Evolutionary conservation across 306 rosid species (phyloP).

Genomic region (Astragalus membranaceus): DNA sequence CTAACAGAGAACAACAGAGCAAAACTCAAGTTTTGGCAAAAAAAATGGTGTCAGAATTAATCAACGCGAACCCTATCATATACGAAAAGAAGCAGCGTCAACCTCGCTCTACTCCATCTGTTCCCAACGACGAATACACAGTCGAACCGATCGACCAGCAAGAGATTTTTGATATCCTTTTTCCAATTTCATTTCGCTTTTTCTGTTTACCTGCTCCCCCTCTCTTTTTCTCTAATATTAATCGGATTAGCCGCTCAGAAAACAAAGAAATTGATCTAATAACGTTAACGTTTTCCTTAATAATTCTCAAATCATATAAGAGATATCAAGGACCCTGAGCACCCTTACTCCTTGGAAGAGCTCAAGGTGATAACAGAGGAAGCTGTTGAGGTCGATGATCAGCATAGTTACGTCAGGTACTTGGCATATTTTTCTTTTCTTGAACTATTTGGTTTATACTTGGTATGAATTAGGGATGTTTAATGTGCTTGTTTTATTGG

Average conservation of each 20-base stretch:
- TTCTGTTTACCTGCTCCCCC: neutral
- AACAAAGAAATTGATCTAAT: neutral
- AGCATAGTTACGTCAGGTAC: constrained; percentile 74
- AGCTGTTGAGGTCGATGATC: constrained; percentile 75
- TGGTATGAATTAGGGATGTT: neutral
- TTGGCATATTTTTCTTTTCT: neutral
- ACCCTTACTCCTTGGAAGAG: constrained; percentile 90
- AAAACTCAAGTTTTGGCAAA: neutral
- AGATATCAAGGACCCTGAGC: constrained; percentile 93
- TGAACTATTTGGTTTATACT: neutral
- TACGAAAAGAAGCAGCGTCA: constrained; percentile 83
- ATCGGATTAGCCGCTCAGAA: neutral
- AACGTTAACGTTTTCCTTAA: constrained; percentile 34
- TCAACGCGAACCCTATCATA: constrained; percentile 75
- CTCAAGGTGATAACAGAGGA: constrained; percentile 91
- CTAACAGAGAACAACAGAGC: neutral
- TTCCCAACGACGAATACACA: constrained; percentile 31
- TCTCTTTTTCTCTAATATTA: neutral
- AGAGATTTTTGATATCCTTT: constrained; percentile 90
- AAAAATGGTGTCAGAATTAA: constrained; percentile 60
- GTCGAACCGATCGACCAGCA: constrained; percentile 67
- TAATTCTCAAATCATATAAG: constrained; percentile 69
- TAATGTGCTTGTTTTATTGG: neutral
- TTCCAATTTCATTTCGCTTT: neutral
- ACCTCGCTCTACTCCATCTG: constrained; percentile 37